Evolutionary conservation across 306 rosid species (phyloP).

Genomic region (Vigna unguiculata): DNA sequence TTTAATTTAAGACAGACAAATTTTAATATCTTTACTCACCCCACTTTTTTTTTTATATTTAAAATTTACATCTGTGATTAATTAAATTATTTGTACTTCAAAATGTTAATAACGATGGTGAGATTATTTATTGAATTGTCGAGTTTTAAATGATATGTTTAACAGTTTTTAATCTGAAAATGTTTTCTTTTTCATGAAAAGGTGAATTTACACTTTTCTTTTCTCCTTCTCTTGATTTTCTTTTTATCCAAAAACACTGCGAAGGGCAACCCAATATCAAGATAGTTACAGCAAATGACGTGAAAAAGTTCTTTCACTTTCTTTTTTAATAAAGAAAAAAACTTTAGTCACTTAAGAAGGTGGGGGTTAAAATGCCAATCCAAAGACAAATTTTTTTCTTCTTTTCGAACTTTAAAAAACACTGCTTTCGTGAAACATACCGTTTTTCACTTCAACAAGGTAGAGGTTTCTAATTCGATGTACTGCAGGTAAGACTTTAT

Average conservation of each 20-base stretch:
- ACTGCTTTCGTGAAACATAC: constrained; percentile 3
- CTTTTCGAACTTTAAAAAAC: background rate
- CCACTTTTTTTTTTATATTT: background rate
- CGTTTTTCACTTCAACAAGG: constrained; percentile 33
- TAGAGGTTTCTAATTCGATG: constrained; percentile 31
- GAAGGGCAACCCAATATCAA: background rate
- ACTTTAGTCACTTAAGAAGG: background rate
- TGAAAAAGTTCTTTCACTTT: constrained; percentile 41
- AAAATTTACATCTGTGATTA: background rate
- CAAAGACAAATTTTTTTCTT: background rate
- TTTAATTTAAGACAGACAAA: background rate
- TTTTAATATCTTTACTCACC: constrained; percentile 27
- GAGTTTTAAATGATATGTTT: constrained; percentile 1
- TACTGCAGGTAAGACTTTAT: constrained; percentile 40
- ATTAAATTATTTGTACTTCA: background rate
- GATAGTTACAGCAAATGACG: constrained; percentile 13
- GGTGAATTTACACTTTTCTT: background rate
- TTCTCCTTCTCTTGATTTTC: background rate
- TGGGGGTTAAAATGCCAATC: background rate
- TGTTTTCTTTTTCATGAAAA: background rate
- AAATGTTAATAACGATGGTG: background rate
- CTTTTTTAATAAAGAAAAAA: background rate
- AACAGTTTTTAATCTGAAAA: constrained; percentile 2
- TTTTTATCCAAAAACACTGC: background rate
- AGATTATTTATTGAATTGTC: background rate